Evolutionary conservation across 306 rosid genomes (phyloP), one percentile per base, ranked within the genome.

Genomic region (Sphenostylis stenocarpa): DNA sequence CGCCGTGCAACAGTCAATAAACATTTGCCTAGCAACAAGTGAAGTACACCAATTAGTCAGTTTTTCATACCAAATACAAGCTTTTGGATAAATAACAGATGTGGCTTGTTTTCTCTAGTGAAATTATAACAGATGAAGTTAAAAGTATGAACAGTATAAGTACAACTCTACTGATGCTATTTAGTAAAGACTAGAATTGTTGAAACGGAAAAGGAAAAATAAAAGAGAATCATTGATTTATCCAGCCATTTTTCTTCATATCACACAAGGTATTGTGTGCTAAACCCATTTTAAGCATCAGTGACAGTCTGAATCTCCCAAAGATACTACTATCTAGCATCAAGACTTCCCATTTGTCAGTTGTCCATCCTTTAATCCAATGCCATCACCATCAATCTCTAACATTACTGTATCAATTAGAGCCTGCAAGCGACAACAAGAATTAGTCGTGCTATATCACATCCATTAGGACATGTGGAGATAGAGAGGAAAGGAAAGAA

Each of bases 371-470:
- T 52, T 72, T 1, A 77, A 81, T 81, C 75, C 85, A 38, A 31
- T 84, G 63, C 34, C 80, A 23, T 68, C 88, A 33, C 28, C 80
- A 68, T 87, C 91, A 84, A 64, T 72, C 79, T 89, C 95, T 56
- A 75, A 49, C 76, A 73, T 24, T 57, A 75, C 82, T 6, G 81
- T 31, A 34, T 91, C 96, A 72, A 94, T 90, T 12, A 91, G 83
- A 74, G 77, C 77, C 97, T 95, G 95, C 88, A 79, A 81, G 70
- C 1, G 80, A 39, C 28, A 12, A 36, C 87, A 61, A n/a, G 29
- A 43, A 64, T 33, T 69, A 49, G 47, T 55, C 69, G 43, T 38
- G 80, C 62, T 68, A 56, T 13, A 16, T 45, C 64, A 56, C 45
- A 24, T 47, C 63, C 70, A 31, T 17, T 26, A n/a, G 44, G 17